Base-by-base conservation (phyloP, 441 rosid genomes). In the Adansonia grandidieri region DNA sequence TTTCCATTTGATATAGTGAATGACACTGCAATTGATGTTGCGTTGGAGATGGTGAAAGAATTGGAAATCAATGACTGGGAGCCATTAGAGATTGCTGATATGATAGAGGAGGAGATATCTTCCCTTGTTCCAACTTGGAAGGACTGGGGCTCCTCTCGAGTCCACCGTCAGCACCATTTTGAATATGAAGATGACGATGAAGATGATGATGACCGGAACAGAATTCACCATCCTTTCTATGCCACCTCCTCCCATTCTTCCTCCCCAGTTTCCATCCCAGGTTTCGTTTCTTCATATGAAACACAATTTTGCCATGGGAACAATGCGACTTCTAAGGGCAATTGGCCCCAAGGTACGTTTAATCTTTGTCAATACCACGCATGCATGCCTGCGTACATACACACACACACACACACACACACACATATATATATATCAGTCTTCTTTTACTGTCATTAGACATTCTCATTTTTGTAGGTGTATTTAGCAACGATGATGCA, bases 41-140 rank as follows among this genome's bases (percentile, higher is more conserved):
- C 98, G 0, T 24, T 87, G 80, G 99, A 95, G 86, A 95, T 95
- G 99, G 98, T 95, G 77, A 89, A 89, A 71, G 96, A 92, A 80
- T 79, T 95, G 82, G 96, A 92, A 71, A 95, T 95, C 37, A 74
- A 77, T 9, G 95, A 90, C 67, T 89, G 92, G 96, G 92, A 91
- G 47, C 93, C 96, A 1, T 5, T 76, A 65, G 94, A 90, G 80
- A 93, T 95, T 20, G 92, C 99, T 20, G 86, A 85, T 54, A 93
- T 91, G 96, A 95, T 93, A 48, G 98, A 91, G 78, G 89, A 89
- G 67, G 92, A 92, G 85, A 88, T 93, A 80, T 79, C 88, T 50
- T 84, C 90, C 77, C 83, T 95, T 51, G 87, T 91, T 47, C 98
- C 98, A 4, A 81, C 76, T 61, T 90, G 93, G 93, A 89, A 87